Conservation (phyloP, 1,139 yeast genomes). For the Geotrichum phurueaensis region DNA sequence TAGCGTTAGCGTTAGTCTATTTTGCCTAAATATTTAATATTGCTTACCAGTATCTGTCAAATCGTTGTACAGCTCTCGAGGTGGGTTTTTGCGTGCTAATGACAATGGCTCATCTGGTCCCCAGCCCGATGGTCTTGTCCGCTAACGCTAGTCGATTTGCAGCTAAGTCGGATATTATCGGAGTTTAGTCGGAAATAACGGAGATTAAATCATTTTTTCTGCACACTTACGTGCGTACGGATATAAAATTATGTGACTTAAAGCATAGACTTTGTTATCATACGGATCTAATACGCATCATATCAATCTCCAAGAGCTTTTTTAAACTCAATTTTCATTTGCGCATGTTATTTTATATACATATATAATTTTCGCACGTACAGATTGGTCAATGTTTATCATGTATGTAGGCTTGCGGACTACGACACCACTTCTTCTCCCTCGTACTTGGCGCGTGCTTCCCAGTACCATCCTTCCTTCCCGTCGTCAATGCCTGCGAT, state of each 20-base stretch:
- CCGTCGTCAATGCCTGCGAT: constrained; percentile 27
- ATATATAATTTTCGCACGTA: no score
- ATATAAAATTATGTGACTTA: not conserved
- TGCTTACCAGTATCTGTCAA: no score
- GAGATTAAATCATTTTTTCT: no score
- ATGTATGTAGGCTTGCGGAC: not conserved
- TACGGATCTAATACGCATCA: no score
- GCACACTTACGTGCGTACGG: not conserved
- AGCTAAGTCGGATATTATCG: not conserved
- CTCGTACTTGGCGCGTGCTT: constrained; percentile 21
- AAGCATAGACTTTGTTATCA: not conserved
- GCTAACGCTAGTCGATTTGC: not conserved
- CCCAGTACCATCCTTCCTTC: constrained; percentile 33
- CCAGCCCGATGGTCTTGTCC: not conserved
- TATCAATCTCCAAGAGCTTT: no score
- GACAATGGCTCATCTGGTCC: not conserved
- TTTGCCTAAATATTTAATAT: no score
- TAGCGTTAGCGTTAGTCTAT: no score
- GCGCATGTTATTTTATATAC: no score
- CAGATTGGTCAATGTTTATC: not conserved
- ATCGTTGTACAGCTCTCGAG: no score
- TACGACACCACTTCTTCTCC: not conserved
- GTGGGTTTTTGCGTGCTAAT: not conserved
- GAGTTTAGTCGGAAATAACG: not conserved
- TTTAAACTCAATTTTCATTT: no score